These are phyloP conservation scores for Hygrocybe coccinea DNA, from an alignment of 768 basidiomycete genomes.

Conservation along the genomic window DNA sequence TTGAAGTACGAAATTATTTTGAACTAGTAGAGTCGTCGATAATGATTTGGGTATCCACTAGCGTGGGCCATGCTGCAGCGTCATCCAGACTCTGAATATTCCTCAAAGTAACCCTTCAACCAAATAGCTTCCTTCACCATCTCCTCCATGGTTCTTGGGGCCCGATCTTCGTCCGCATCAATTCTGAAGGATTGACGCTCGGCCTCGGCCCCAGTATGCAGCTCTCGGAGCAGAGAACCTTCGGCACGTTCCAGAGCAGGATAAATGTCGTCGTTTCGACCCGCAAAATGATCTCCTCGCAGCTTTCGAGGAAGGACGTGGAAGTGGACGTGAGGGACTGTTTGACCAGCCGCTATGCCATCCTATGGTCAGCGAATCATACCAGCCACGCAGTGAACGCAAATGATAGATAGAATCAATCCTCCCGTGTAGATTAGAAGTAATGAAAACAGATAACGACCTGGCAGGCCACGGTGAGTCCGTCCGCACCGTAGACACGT, in stretches of 20 bases:
- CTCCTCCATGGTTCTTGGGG: conserved; percentile 59
- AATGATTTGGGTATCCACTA: too few species aligned
- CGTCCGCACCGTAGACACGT: conserved; percentile 74
- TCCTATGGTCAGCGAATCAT: conserved; percentile 48
- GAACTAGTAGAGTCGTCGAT: too few species aligned
- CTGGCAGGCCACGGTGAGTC: conserved; percentile 86
- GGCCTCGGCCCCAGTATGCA: conserved; percentile 26
- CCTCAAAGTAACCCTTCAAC: conserved; percentile 53
- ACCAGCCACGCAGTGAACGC: neutral
- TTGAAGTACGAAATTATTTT: too few species aligned
- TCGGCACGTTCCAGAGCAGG: conserved; percentile 70
- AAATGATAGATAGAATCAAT: neutral
- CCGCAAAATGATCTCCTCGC: conserved; percentile 61
- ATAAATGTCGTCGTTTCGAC: conserved; percentile 69
- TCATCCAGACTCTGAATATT: neutral
- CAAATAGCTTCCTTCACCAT: conserved; percentile 78
- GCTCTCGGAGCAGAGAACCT: conserved; percentile 40
- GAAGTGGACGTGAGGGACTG: conserved; percentile 92
- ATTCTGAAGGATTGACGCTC: conserved; percentile 42
- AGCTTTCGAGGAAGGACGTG: conserved; percentile 83
- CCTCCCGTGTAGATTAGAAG: too few species aligned
- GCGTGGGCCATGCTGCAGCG: too few species aligned
- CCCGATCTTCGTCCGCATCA: conserved; percentile 65
- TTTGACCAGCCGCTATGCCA: conserved; percentile 75
- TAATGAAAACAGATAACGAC: conserved; percentile 35